Evolutionary conservation across 495 filamentous ascomycete species (phyloP), one percentile per base, ranked within the genome.

Genomic region (Penicillium nucicola): DNA sequence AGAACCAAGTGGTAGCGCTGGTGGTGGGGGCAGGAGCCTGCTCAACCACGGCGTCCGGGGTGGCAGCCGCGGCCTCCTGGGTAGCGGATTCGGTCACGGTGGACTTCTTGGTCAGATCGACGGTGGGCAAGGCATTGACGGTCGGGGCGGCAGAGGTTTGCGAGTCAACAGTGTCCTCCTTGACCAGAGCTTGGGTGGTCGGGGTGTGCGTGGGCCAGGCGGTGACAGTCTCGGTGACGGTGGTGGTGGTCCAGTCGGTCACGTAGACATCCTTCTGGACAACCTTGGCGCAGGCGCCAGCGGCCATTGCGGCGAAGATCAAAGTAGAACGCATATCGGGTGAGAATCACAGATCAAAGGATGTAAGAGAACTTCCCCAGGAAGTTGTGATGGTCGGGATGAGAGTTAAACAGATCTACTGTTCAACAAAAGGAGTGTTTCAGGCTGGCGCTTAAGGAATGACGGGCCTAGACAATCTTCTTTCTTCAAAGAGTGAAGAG

Each of bases 251-350:
- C 65, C 77, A 72, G 22, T 81, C 70, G 42, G 76, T 81, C 56
- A 79, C 70, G 43, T 78, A 60, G 56, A 71, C 74, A 46, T 81
- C 79, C 67, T 79, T 76, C 48, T 81, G 72, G 49, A 65, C 37
- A 15, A 86, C 87, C 42, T 66, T 74, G 50, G 81, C 84, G 53
- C 82, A 57, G 42, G 77, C 80, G 67, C 86, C 71, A 52, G 81
- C 69, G 42, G 83, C 86, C 61, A 86, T 70, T 37, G 79, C 77
- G 60, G 82, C 75, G 57, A 89, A 52, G 45, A 88, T 44, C 46
- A 82, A 61, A 28, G 86, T 84, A 47, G 77, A 82, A 67, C 81
- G 88, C 89, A 95, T 93, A 31, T 78, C 81, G 70, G 36, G 28
- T 48, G 25, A 19, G 49, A 37, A 53, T 58, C 48, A 61, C 58